Base-by-base conservation (phyloP, 2,329 filamentous ascomycete species). In the Parastagonospora nodorum region DNA sequence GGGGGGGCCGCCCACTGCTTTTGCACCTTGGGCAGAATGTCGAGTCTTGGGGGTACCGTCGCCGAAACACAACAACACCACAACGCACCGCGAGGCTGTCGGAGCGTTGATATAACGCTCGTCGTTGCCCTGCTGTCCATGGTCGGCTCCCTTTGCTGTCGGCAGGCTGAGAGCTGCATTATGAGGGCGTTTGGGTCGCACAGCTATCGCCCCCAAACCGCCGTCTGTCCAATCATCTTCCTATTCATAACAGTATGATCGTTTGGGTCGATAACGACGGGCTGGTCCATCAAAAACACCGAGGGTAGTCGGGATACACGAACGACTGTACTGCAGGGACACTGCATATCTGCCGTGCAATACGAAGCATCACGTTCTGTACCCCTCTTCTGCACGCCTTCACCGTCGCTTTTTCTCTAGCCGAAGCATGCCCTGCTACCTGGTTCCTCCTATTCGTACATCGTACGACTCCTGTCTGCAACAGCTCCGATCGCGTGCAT, bases 361-460 rank as follows among this genome's bases (percentile, higher is more conserved):
- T 51, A 14, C 43, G 39, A 46, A 48, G 31, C 44, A 47, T 60
- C 51, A 53, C 55, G 55, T 49, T 51, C 50, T 43, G 50, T 56
- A 56, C 55, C 41, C 45, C 40, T 56, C 50, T 27, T 56, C 42
- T 50, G 57, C 45, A 42, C 27, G 45, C 38, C 44, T 40, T 16
- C 24, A 39, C 37, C 16, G 30, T 40, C 44, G 28, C 40, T 47
- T 46, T 19, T 48, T 24, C 27, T 24, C 36, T 29, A 40, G 8
- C 36, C 33, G 37, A 46, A 40, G 44, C 28, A 37, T 33, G 35
- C 33, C 9, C 30, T 30, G 11, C 27, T 40, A 32, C 36, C 37
- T 10, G 12, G n/a, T 28, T 30, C 28, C 15, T 31, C 28, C 27
- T 12, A 27, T 6, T 11, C 40, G 8, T 39, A 11, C 10, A 14